Conservation (phyloP, 2,329 filamentous ascomycete species). For the Monosporascus sp. region DNA sequence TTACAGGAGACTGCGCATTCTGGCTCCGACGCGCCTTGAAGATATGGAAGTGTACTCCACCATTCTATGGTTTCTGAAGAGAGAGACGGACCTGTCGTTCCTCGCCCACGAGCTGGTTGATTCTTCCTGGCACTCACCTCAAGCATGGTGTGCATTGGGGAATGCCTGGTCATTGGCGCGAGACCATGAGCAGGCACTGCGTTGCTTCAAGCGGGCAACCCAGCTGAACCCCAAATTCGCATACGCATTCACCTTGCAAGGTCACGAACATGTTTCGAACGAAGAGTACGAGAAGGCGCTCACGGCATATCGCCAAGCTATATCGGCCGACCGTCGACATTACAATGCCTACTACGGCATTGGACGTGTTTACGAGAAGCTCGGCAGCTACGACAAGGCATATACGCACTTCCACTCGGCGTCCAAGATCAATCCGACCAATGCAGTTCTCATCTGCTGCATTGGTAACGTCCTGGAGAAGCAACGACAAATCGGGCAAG, state of each 20-base stretch:
- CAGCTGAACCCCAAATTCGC: slow-evolving; percentile 87
- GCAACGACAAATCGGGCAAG: slow-evolving; percentile 73
- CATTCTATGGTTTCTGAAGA: slow-evolving; percentile 96
- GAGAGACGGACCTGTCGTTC: slow-evolving; percentile 86
- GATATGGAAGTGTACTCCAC: slow-evolving; percentile 99
- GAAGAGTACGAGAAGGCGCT: slow-evolving; percentile 97
- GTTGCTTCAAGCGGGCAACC: slow-evolving; percentile 90
- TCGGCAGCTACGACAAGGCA: slow-evolving; percentile 86
- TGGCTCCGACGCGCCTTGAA: slow-evolving; percentile 77
- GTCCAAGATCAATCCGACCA: slow-evolving; percentile 85
- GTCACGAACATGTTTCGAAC: slow-evolving; percentile 91
- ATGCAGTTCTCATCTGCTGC: slow-evolving; percentile 86
- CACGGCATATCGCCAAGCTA: slow-evolving; percentile 77
- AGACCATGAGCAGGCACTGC: slow-evolving; percentile 90
- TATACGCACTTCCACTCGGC: slow-evolving; percentile 88
- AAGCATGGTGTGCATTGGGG: slow-evolving; percentile 93
- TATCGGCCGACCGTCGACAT: slow-evolving; percentile 80
- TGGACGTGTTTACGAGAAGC: slow-evolving; percentile 76
- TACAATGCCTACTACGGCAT: slow-evolving; percentile 99
- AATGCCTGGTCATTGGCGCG: slow-evolving; percentile 91
- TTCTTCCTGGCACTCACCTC: slow-evolving; percentile 78
- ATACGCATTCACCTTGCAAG: slow-evolving; percentile 92
- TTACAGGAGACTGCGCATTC: slow-evolving; percentile 72
- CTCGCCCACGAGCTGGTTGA: slow-evolving; percentile 88
- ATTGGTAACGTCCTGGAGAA: slow-evolving; percentile 88